Evolutionary conservation across 1,284 basidiomycete species (phyloP).

Genomic region (Phlebopus sp.): DNA sequence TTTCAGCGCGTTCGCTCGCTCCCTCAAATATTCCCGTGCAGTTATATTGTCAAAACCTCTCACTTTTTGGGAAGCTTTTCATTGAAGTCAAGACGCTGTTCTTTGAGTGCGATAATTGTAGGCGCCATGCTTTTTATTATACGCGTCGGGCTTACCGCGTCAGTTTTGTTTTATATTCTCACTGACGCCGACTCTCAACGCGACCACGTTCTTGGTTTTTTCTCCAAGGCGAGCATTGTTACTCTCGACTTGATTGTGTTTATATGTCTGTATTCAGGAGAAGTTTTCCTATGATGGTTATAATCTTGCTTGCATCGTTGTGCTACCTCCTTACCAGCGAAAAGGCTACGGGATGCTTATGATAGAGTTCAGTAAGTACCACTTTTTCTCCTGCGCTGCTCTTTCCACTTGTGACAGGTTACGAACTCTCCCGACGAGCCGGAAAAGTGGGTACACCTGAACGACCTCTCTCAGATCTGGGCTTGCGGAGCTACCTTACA

Average conservation of each 20-base stretch:
- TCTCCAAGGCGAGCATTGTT: constrained; percentile 72
- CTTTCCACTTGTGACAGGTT: constrained; percentile 47
- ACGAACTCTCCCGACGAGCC: constrained; percentile 82
- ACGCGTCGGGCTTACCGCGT: background rate
- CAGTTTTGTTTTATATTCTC: constrained; percentile 92
- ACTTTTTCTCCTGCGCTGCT: background rate
- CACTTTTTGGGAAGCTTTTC: constrained; percentile 97
- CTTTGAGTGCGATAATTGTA: constrained; percentile 88
- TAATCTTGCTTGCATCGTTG: constrained; percentile 96
- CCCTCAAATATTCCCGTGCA: constrained; percentile 30
- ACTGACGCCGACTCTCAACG: constrained; percentile 80
- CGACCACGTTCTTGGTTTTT: constrained; percentile 85
- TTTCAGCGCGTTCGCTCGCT: constrained; percentile 24
- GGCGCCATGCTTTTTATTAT: constrained; percentile 21
- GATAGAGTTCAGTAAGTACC: constrained; percentile 90
- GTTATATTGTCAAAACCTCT: constrained; percentile 95
- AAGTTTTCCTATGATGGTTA: constrained; percentile 96
- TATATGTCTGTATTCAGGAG: constrained; percentile 55
- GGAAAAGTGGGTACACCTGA: constrained; percentile 89
- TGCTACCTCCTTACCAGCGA: constrained; percentile 90
- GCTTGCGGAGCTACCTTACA: constrained; percentile 86
- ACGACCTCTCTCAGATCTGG: constrained; percentile 91
- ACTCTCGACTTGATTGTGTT: background rate
- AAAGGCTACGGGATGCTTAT: constrained; percentile 92
- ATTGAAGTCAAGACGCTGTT: constrained; percentile 98